Percentiles rank a stretch among this genome's conserved stretches.
Evolutionary conservation across 208 protist genomes (phyloP).

Genomic region (Naegleria gruberi): DNA sequence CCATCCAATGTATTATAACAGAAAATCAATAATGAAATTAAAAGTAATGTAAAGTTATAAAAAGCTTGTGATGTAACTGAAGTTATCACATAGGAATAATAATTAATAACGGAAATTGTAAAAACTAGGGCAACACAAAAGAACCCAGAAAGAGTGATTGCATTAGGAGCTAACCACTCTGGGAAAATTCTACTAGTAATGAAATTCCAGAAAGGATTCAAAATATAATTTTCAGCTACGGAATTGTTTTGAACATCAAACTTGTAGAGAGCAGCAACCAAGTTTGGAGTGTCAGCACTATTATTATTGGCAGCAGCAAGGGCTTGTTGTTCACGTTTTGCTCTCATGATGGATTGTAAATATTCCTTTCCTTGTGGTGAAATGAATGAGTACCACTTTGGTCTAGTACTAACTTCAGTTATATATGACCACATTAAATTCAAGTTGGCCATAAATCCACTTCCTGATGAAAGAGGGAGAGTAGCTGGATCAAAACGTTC

Average conservation of each 20-base stretch:
- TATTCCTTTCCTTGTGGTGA: background rate
- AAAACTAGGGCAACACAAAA: conserved; percentile 45
- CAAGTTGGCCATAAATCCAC: background rate
- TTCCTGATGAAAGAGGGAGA: background rate
- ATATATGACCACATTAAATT: background rate
- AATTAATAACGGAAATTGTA: background rate
- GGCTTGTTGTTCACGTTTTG: background rate
- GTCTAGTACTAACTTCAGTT: background rate
- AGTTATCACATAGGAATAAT: background rate
- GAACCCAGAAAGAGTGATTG: conserved; percentile 69
- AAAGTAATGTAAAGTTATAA: background rate
- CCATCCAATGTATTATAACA: conserved; percentile 53
- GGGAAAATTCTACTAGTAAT: conserved; percentile 41
- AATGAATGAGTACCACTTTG: background rate
- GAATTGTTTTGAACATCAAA: conserved; percentile 5
- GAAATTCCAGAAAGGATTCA: conserved; percentile 15
- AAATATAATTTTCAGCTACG: conserved; percentile 2
- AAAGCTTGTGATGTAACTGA: background rate
- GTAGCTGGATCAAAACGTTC: background rate
- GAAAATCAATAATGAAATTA: conserved; percentile 20
- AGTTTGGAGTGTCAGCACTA: background rate
- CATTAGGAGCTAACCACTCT: conserved; percentile 64
- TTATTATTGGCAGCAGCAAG: background rate
- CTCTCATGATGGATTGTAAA: background rate
- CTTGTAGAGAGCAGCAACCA: background rate